These are phyloP conservation scores for Amauroascus niger DNA, from an alignment of 2,329 filamentous ascomycete species.

Conservation along the genomic window DNA sequence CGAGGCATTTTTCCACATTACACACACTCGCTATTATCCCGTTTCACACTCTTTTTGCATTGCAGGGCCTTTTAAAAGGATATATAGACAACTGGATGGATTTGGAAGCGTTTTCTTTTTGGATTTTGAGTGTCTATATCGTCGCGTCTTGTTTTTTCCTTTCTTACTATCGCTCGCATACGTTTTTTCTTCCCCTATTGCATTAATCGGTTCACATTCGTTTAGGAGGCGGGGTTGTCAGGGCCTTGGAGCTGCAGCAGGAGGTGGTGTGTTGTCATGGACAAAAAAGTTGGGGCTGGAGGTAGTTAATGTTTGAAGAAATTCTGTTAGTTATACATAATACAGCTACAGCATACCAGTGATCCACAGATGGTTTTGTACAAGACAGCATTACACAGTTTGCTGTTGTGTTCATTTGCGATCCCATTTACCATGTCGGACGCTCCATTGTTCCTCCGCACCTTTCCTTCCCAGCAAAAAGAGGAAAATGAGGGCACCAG, in stretches of 20 bases:
- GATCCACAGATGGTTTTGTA: too few species aligned
- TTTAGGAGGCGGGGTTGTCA: background rate
- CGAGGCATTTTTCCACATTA: slow-evolving; percentile 7
- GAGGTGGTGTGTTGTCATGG: background rate
- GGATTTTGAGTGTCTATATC: slow-evolving; percentile 5
- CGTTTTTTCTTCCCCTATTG: background rate
- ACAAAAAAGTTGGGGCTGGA: slow-evolving; percentile 2
- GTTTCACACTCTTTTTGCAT: slow-evolving; percentile 5
- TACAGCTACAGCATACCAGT: too few species aligned
- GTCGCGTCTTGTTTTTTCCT: slow-evolving; percentile 6
- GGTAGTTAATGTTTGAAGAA: background rate
- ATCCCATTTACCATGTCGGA: too few species aligned
- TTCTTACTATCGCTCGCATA: slow-evolving; percentile 1
- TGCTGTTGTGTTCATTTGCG: too few species aligned
- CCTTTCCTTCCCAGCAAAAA: too few species aligned
- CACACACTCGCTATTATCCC: background rate
- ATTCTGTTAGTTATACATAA: too few species aligned
- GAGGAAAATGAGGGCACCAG: too few species aligned
- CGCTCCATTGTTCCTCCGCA: too few species aligned
- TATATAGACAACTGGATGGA: slow-evolving; percentile 3
- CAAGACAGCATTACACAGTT: too few species aligned
- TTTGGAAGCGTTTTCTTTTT: slow-evolving; percentile 3
- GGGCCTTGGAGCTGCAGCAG: background rate
- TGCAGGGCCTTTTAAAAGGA: slow-evolving; percentile 4
- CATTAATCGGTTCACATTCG: background rate